phyloP scores from a whole-genome alignment of 2,329 filamentous ascomycete species.

The Penicillium aurantiogriseum region DNA sequence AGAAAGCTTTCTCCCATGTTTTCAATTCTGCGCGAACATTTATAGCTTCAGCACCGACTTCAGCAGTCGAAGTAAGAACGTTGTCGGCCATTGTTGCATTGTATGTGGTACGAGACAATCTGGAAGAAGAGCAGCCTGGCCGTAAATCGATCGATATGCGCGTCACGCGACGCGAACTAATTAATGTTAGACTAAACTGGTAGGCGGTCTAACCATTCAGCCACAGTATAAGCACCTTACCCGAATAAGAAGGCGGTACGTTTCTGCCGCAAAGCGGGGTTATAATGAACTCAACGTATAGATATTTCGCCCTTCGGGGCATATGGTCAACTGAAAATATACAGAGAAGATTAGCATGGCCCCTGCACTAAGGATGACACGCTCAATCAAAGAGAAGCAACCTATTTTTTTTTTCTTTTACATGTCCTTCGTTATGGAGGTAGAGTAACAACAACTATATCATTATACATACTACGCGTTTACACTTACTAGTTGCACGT shows the following conservation, averaged over 20 bases:
- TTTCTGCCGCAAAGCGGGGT: neutral
- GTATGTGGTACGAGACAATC: neutral
- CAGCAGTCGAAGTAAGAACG: constrained; percentile 23
- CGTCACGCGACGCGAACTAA: constrained; percentile 28
- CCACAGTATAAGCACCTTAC: accelerated
- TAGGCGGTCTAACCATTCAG: neutral
- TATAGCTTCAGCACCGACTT: constrained; percentile 29
- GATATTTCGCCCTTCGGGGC: constrained; percentile 17
- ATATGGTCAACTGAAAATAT: constrained; percentile 55
- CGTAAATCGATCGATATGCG: constrained; percentile 8
- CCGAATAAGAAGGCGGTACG: neutral
- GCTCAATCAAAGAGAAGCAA: constrained; percentile 77
- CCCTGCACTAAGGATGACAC: constrained; percentile 93
- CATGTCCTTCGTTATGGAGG: no score
- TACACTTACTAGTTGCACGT: no score
- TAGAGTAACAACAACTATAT: no score
- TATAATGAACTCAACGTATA: neutral
- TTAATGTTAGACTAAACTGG: constrained; percentile 17
- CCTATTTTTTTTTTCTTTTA: constrained; percentile 61
- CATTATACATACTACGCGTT: no score
- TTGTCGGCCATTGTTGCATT: constrained; percentile 32
- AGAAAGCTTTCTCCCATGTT: constrained; percentile 49
- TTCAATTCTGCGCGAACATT: constrained; percentile 46
- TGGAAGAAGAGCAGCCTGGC: constrained; percentile 2
- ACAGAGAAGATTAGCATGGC: constrained; percentile 82